Percentiles rank a stretch among this genome's conserved stretches.
Evolutionary conservation across 805 yeast genomes (phyloP).

Genomic region (Isabelozyma heimii): DNA sequence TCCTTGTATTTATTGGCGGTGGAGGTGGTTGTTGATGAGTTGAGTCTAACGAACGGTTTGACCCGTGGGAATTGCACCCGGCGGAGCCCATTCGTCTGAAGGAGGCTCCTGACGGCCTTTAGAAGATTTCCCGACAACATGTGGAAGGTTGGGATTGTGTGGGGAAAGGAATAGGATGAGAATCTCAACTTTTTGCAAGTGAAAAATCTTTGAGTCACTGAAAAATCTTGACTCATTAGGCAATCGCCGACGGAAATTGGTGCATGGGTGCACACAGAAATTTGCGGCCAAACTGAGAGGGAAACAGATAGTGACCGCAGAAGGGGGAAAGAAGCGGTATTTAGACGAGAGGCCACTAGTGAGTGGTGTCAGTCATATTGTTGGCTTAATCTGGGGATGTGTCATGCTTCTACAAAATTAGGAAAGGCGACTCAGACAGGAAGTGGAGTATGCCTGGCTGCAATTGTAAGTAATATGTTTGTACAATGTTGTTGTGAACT

Average conservation of each 20-base stretch:
- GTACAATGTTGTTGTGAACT: too few relatives aligned
- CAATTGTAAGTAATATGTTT: too few relatives aligned
- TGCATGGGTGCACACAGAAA: neutral
- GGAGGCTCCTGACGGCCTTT: neutral
- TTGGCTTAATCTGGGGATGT: too few relatives aligned
- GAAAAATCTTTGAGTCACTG: neutral
- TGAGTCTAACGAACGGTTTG: neutral
- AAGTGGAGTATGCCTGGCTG: too few relatives aligned
- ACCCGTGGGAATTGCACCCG: neutral
- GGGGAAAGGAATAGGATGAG: too few relatives aligned
- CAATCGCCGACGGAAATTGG: neutral
- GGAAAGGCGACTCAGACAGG: too few relatives aligned
- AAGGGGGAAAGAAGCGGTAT: neutral
- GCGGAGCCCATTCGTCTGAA: neutral
- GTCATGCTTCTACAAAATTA: too few relatives aligned
- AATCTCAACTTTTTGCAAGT: neutral
- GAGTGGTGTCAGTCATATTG: too few relatives aligned
- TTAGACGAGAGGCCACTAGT: too few relatives aligned
- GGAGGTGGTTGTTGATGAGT: neutral
- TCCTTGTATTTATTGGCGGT: slow-evolving; percentile 39
- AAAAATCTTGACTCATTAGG: neutral
- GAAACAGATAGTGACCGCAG: neutral
- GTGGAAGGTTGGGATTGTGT: neutral
- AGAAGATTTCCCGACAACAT: neutral
- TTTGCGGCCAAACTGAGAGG: neutral